Conservation (phyloP, 2,329 filamentous ascomycete genomes). For the Clarireedia homoeocarpa region DNA sequence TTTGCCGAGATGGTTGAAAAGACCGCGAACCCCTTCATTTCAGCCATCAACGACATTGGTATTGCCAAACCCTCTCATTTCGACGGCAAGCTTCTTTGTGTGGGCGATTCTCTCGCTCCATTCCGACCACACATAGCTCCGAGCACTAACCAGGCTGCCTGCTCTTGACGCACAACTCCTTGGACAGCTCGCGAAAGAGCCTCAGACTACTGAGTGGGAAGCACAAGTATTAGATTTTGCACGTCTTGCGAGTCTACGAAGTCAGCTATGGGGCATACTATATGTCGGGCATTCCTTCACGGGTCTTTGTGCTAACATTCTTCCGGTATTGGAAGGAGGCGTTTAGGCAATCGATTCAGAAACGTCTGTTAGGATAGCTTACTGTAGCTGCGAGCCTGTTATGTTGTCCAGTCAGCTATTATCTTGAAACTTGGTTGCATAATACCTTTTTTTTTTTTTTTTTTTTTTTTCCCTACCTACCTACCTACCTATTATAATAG, state of each 20-base stretch:
- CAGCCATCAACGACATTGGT: background rate
- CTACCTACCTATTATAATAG: too few species aligned
- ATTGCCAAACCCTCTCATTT: conserved; percentile 1
- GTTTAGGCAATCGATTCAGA: background rate
- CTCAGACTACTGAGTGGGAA: background rate
- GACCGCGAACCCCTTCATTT: conserved; percentile 7
- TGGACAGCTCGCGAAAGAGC: conserved; percentile 4
- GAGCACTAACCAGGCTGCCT: conserved; percentile 9
- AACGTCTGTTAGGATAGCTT: background rate
- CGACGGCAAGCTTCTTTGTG: conserved; percentile 9
- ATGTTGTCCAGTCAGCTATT: background rate
- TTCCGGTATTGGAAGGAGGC: background rate
- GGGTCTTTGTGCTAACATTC: background rate
- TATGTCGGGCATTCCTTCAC: background rate
- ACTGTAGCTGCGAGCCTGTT: background rate
- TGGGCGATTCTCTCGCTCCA: conserved; percentile 7
- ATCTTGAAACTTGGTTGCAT: background rate
- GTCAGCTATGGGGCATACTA: conserved; percentile 4
- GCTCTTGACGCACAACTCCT: conserved; percentile 3
- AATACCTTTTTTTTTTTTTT: too few species aligned
- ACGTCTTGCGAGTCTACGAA: background rate
- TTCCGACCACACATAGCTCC: conserved; percentile 8
- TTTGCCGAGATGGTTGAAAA: conserved; percentile 11
- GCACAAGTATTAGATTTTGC: background rate
- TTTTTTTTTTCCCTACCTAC: too few species aligned